Percentiles rank a stretch among this genome's conserved stretches.
phyloP scores from a whole-genome alignment of 2,329 filamentous ascomycete species.

The Colletotrichum musicola region DNA sequence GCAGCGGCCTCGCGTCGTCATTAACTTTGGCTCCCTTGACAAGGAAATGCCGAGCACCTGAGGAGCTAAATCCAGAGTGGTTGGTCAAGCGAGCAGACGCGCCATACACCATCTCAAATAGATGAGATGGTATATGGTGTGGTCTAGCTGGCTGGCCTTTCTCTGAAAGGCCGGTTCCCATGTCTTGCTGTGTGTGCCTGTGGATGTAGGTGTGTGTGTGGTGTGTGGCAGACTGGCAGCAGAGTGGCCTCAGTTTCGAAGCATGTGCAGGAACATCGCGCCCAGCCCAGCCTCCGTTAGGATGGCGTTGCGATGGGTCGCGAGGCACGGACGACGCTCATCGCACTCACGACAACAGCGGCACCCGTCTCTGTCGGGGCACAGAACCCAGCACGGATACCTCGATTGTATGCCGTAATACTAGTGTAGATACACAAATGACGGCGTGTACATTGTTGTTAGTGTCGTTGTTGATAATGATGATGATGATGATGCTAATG shows the following conservation, averaged over 20 bases:
- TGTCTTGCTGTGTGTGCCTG: too few species aligned
- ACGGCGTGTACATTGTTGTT: too few species aligned
- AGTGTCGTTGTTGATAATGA: too few species aligned
- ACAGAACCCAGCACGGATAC: background rate
- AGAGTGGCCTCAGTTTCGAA: background rate
- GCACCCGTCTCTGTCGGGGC: background rate
- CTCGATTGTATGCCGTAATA: background rate
- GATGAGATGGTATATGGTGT: background rate
- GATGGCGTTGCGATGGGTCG: conserved; percentile 9
- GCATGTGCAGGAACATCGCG: background rate
- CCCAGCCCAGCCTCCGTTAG: conserved; percentile 7
- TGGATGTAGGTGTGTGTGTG: too few species aligned
- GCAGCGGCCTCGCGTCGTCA: background rate
- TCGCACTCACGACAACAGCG: background rate
- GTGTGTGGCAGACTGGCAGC: too few species aligned
- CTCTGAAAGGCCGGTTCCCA: background rate
- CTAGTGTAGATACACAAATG: too few species aligned
- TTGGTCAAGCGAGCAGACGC: conserved; percentile 28
- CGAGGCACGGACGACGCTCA: background rate
- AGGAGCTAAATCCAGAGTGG: conserved; percentile 20
- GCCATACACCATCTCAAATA: background rate
- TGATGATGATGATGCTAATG: too few species aligned
- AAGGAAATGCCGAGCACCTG: conserved; percentile 15
- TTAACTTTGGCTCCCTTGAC: conserved; percentile 23
- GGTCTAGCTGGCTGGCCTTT: background rate